Base-by-base conservation (phyloP, 2,329 filamentous ascomycete species). In the Diaporthe aspalathi region DNA sequence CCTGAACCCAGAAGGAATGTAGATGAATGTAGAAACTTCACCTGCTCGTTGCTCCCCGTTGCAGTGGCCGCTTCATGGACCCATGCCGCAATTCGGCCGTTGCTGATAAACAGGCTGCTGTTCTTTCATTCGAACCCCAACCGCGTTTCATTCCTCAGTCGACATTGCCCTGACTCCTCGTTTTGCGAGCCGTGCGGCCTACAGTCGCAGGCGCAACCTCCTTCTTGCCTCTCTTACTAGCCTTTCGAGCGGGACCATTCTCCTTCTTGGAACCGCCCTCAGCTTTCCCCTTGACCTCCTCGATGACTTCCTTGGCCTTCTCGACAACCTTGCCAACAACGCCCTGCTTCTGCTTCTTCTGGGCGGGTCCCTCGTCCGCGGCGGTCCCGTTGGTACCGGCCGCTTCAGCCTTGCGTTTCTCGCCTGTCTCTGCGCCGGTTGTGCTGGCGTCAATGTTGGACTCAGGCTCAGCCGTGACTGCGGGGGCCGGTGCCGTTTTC, bases 101-200 rank as follows among this genome's bases (percentile, higher is more conserved):
- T 35, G 54, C 14, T 43, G 9, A n/a, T 27, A 47, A 49, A 29
- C 54, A 67, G 32, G 32, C 16, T 38, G 50, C 16, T 29, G 14
- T 8, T 40, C 40, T 49, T 49, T 56, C 56, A 27, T 17, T 9
- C 7, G 54, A 16, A 35, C 3, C 20, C 38, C 35, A 45, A 35
- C 17, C 22, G 22, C 47, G 24, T 17, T 45, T 22, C 35, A 35
- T 35, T 35, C n/a, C 12, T 54, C 14, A 40, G 9, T 72, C 70
- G 29, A 27, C 74, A 5, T 72, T 75, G 3, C 79, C 80, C 70
- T 83, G 82, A 72, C 82, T 83, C 66, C 82, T 78, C 1, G 82
- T 83, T 77, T 81, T 83, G 27, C 82, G 78, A 14, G 77, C 77
- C 5, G 82, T 82, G 69, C 74, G 75, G 17, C 82, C 81, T 8